phyloP scores from a whole-genome alignment of 2,329 filamentous ascomycete species.

The Hypoxylon sp. region DNA sequence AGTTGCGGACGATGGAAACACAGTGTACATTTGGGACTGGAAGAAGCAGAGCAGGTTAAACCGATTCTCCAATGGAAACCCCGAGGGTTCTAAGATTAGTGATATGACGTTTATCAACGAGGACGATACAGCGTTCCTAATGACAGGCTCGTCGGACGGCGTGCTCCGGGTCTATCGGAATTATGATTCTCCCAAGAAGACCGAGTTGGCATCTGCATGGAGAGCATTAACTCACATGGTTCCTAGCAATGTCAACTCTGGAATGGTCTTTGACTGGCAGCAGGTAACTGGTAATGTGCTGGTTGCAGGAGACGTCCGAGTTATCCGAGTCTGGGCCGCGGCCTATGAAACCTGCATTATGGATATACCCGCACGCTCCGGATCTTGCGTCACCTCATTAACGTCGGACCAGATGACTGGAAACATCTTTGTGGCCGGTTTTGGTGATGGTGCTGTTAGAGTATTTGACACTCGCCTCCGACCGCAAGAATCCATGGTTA shows the following conservation, averaged over 20 bases:
- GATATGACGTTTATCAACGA: constrained; percentile 99
- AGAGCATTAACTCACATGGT: constrained; percentile 94
- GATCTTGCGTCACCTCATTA: constrained; percentile 94
- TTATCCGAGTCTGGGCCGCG: constrained; percentile 97
- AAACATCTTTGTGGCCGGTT: constrained; percentile 95
- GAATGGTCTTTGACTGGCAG: constrained; percentile 98
- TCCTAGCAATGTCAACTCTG: constrained; percentile 92
- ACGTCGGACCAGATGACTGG: constrained; percentile 99
- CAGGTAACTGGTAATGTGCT: constrained; percentile 95
- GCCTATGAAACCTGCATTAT: constrained; percentile 91
- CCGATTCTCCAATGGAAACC: constrained; percentile 95
- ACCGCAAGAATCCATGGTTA: constrained; percentile 91
- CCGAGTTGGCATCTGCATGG: constrained; percentile 92
- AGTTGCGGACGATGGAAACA: constrained; percentile 93
- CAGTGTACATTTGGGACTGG: constrained; percentile 95
- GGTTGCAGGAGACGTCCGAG: constrained; percentile 95
- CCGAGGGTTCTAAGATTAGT: constrained; percentile 89
- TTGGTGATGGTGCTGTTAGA: constrained; percentile 93
- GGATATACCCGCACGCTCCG: constrained; percentile 94
- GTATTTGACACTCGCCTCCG: constrained; percentile 92
- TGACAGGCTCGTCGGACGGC: constrained; percentile 96
- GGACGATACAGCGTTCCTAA: constrained; percentile 93
- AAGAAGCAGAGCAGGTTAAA: constrained; percentile 80
- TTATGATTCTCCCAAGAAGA: constrained; percentile 82
- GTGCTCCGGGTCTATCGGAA: constrained; percentile 94